Base-by-base conservation (phyloP, 192 early-diverging fungal species). In the Funneliformis geosporum region DNA sequence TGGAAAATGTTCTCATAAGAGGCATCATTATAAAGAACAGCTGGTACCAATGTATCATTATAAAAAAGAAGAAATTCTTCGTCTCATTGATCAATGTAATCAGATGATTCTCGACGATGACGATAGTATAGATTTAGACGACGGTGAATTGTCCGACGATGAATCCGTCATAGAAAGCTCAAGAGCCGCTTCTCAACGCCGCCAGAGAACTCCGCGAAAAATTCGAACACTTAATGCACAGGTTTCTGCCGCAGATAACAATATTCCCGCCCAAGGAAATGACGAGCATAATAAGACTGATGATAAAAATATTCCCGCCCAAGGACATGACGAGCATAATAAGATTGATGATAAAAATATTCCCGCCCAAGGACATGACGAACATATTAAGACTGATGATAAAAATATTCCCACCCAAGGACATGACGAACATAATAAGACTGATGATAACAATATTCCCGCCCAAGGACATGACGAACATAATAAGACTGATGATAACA, bases 11-110 rank as follows among this genome's bases (percentile, higher is more conserved):
- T 40, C 43, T n/a, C 44, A 28, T 5, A 47, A 10, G 11, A 23
- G 70, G 21, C 4, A 2, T 2, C 70, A 72, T 27, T n/a, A 72
- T 5, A 72, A 72, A 50, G n/a, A 25, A 47, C 70, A 72, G 10
- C 27, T 72, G 70, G 43, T 72, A 0, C 44, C 70, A 12, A 72
- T 72, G 25, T 72, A 72, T 47, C 43, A 72, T 69, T 69, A 69
- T 21, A 11, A 14, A n/a, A 69, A 69, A 42, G 67, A 69, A 40
- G 38, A 40, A 69, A 69, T 69, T 23, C 6, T 5, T n/a, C 67
- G 18, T 8, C 38, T 69, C 42, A n/a, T 44, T n/a, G 38, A 69
- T 16, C 38, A 69, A 69, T 43, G 38, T 43, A 40, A 69, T 18
- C 39, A n/a, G 21, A 69, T 16, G n/a, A 69, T 69, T 14, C 33